Evolutionary conservation across 768 basidiomycete genomes (phyloP).

Genomic region (Leucosporidium scottii): DNA sequence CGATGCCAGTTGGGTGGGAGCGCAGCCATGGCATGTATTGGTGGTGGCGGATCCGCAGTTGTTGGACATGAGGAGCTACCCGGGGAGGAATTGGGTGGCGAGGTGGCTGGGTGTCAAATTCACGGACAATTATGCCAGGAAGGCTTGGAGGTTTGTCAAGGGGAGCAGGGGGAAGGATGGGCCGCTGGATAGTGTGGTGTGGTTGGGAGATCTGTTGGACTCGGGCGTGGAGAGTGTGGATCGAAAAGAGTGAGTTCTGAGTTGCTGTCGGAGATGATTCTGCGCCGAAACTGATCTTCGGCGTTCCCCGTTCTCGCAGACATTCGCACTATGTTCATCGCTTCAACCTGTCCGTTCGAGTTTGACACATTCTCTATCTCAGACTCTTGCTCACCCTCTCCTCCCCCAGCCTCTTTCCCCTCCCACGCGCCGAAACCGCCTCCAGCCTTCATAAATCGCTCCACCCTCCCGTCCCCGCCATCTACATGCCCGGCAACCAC

Average conservation of each 20-base stretch:
- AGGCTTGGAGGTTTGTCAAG: slow-evolving; percentile 57
- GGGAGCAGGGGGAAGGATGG: slow-evolving; percentile 47
- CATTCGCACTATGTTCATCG: slow-evolving; percentile 63
- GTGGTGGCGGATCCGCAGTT: slow-evolving; percentile 84
- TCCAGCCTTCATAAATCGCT: slow-evolving; percentile 3
- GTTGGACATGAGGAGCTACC: slow-evolving; percentile 67
- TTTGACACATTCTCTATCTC: slow-evolving; percentile 49
- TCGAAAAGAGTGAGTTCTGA: slow-evolving; percentile 57
- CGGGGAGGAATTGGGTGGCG: slow-evolving; percentile 52
- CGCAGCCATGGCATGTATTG: slow-evolving; percentile 55
- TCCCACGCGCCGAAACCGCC: slow-evolving; percentile 1
- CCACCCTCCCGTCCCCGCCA: slow-evolving; percentile 32
- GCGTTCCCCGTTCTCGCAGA: slow-evolving; percentile 45
- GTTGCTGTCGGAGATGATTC: neutral
- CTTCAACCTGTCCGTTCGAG: slow-evolving; percentile 58
- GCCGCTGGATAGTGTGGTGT: slow-evolving; percentile 66
- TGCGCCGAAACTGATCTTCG: neutral
- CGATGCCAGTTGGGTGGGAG: neutral
- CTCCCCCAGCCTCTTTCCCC: slow-evolving; percentile 3
- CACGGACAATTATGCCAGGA: slow-evolving; percentile 74
- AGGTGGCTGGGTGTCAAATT: slow-evolving; percentile 58
- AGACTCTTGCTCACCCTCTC: slow-evolving; percentile 40
- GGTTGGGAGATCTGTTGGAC: slow-evolving; percentile 91
- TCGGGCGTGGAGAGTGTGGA: slow-evolving; percentile 62
- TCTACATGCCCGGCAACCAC: slow-evolving; percentile 83